Evolutionary conservation across 2,329 filamentous ascomycete species (phyloP).

Genomic region (Ilyonectria destructans): DNA sequence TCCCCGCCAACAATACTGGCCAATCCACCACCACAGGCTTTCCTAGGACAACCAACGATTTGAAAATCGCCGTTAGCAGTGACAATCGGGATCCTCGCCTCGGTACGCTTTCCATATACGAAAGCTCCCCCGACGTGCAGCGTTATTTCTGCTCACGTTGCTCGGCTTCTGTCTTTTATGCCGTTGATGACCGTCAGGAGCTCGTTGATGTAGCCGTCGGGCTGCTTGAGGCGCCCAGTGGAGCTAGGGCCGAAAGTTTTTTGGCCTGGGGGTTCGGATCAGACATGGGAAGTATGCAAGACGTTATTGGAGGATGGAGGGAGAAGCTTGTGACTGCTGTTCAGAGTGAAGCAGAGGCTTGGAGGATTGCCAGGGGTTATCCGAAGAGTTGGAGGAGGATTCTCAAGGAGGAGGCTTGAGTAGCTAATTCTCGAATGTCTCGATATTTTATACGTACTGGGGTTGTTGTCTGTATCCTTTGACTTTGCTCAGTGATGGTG

Average conservation of each 20-base stretch:
- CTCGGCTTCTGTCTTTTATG: slow-evolving; percentile 65
- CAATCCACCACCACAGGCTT: slow-evolving; percentile 20
- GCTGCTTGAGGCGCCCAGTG: slow-evolving; percentile 60
- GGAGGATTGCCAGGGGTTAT: slow-evolving; percentile 36
- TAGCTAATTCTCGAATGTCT: neutral
- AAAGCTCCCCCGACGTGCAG: slow-evolving; percentile 61
- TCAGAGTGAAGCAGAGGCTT: slow-evolving; percentile 39
- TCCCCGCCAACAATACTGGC: slow-evolving; percentile 28
- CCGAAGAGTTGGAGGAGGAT: slow-evolving; percentile 35
- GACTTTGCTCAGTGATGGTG: too few relatives aligned
- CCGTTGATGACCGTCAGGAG: slow-evolving; percentile 55
- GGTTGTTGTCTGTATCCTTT: neutral
- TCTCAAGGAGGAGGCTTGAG: neutral
- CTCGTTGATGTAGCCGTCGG: slow-evolving; percentile 64
- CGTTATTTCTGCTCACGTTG: slow-evolving; percentile 66
- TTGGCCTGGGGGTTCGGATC: slow-evolving; percentile 60
- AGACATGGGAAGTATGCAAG: slow-evolving; percentile 26
- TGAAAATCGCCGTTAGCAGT: slow-evolving; percentile 55
- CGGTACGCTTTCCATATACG: slow-evolving; percentile 62
- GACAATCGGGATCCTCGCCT: slow-evolving; percentile 53
- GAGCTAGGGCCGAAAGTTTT: slow-evolving; percentile 63
- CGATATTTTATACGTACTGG: neutral
- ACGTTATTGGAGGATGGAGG: slow-evolving; percentile 39
- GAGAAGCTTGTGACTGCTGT: slow-evolving; percentile 31
- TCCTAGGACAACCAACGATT: slow-evolving; percentile 34